Conservation (phyloP, 2,329 filamentous ascomycete genomes). For the Ceratocystis albifundus region DNA sequence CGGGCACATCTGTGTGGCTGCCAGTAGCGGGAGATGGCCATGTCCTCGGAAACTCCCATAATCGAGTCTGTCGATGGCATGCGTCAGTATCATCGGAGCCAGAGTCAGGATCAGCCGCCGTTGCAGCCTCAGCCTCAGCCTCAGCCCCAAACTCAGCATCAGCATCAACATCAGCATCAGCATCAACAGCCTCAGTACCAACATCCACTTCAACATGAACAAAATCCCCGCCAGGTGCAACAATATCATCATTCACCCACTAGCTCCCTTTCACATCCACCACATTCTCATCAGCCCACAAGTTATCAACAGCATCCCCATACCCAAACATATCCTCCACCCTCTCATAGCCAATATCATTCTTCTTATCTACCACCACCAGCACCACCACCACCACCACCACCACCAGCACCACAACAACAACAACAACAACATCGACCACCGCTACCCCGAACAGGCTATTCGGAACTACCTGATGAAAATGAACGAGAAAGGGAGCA, state of each 20-base stretch:
- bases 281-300: conserved; percentile 17
- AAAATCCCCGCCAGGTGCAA: background rate
- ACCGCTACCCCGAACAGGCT: background rate
- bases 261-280: background rate
- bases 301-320: conserved; percentile 6
- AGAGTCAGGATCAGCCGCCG: conserved; percentile 11
- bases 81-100: conserved; percentile 15
- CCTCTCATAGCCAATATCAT: background rate
- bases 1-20: conserved; percentile 12
- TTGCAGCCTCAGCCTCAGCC: conserved; percentile 7
- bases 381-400: background rate
- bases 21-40: conserved; percentile 15
- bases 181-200: conserved; percentile 17
- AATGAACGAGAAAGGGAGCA: conserved; percentile 32
- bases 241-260: background rate
- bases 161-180: conserved; percentile 21
- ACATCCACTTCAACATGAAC: background rate
- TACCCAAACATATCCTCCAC: background rate
- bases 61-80: conserved; percentile 17
- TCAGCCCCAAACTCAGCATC: conserved; percentile 19
- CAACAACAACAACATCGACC: background rate
- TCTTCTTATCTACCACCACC: background rate
- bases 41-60: conserved; percentile 19
- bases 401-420: background rate
- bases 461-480: background rate